Conservation (phyloP, 345 rosid species). For the Eucalyptus sp. region DNA sequence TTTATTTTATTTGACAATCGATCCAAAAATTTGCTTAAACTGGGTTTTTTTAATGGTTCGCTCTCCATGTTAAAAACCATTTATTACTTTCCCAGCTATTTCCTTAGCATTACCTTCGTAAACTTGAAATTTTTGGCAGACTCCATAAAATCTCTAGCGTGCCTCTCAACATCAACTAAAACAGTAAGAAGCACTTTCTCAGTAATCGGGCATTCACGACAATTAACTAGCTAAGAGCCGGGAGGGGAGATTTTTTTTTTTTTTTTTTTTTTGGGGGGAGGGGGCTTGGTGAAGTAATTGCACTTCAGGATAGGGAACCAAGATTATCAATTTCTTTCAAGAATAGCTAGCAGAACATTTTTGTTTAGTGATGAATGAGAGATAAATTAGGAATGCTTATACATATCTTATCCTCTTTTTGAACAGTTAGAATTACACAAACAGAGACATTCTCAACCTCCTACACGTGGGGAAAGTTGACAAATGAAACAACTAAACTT, state of each 20-base stretch:
- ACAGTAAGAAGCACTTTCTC: neutral
- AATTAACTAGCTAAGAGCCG: neutral
- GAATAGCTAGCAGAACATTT: neutral
- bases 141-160: too few species aligned
- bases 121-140: too few species aligned
- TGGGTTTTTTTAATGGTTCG: too few species aligned
- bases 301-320: neutral
- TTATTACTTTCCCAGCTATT: too few species aligned
- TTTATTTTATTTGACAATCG: too few species aligned
- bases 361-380: neutral
- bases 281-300: neutral
- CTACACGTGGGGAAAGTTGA: neutral
- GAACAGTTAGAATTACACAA: neutral
- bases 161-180: too few species aligned
- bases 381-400: neutral
- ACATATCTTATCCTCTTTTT: neutral
- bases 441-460: neutral
- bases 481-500: neutral
- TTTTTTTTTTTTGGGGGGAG: neutral
- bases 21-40: too few species aligned
- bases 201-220: neutral
- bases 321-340: neutral
- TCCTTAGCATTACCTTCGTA: too few species aligned
- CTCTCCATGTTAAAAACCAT: too few species aligned
- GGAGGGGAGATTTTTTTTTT: neutral